These are phyloP conservation scores for Tolypocladium paradoxum DNA, from an alignment of 2,329 filamentous ascomycete species.

Conservation along the genomic window DNA sequence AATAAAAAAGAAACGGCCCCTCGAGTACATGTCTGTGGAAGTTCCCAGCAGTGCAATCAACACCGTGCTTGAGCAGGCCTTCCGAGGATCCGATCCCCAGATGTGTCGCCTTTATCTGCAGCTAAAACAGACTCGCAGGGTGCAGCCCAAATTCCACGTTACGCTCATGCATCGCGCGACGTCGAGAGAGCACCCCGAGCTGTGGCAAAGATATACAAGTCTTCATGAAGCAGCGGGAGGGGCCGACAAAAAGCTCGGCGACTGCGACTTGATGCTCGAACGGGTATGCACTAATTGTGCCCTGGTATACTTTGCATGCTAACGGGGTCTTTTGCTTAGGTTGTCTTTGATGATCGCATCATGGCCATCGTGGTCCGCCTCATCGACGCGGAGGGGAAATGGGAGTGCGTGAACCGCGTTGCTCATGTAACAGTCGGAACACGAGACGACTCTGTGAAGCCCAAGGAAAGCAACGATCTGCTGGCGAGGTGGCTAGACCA, in stretches of 20 bases:
- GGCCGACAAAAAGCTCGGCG: slow-evolving; percentile 37
- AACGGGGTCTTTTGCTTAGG: slow-evolving; percentile 20
- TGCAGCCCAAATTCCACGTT: slow-evolving; percentile 85
- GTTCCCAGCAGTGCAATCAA: slow-evolving; percentile 32
- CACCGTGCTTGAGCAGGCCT: slow-evolving; percentile 56
- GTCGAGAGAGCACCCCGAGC: slow-evolving; percentile 46
- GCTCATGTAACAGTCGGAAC: slow-evolving; percentile 90
- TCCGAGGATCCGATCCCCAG: slow-evolving; percentile 42
- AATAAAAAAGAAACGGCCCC: slow-evolving; percentile 31
- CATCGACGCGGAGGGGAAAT: slow-evolving; percentile 41
- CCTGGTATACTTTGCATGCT: not conserved
- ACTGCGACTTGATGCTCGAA: slow-evolving; percentile 53
- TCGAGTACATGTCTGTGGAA: slow-evolving; percentile 48
- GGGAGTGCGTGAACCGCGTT: slow-evolving; percentile 65
- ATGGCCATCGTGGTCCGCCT: slow-evolving; percentile 87
- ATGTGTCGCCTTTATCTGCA: slow-evolving; percentile 55
- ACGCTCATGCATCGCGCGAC: slow-evolving; percentile 78
- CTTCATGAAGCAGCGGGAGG: slow-evolving; percentile 36
- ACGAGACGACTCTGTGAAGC: slow-evolving; percentile 62
- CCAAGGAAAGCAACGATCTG: slow-evolving; percentile 87
- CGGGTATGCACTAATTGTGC: slow-evolving; percentile 27
- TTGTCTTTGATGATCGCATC: slow-evolving; percentile 76
- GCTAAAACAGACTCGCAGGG: slow-evolving; percentile 59
- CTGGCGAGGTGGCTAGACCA: slow-evolving; percentile 61
- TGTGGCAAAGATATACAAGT: slow-evolving; percentile 67